Percentiles rank a stretch among this genome's conserved stretches.
These are phyloP conservation scores for Boletus rubescentipes DNA, from an alignment of 768 basidiomycete species.

Conservation along the genomic window DNA sequence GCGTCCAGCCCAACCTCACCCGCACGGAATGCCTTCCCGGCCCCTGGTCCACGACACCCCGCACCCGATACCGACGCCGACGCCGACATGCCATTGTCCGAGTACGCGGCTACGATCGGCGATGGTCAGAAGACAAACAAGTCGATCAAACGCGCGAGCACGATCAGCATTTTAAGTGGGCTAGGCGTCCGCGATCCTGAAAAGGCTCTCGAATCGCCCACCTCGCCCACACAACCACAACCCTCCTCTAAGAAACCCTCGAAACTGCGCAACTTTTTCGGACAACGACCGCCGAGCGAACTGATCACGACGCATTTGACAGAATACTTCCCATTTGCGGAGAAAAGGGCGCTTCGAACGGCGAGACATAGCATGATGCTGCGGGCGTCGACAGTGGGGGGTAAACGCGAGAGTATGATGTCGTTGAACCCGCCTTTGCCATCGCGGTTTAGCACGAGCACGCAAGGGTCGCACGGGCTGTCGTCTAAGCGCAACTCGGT, in stretches of 20 bases:
- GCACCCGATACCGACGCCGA: constrained; percentile 39
- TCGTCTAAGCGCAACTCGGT: constrained; percentile 47
- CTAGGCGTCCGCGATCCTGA: constrained; percentile 86
- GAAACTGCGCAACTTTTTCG: constrained; percentile 94
- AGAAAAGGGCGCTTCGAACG: constrained; percentile 88
- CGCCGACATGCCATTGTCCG: constrained; percentile 33
- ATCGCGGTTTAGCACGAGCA: constrained; percentile 41
- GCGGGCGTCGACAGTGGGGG: constrained; percentile 46
- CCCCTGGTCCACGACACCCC: constrained; percentile 9
- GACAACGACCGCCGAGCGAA: constrained; percentile 96
- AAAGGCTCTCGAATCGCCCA: constrained; percentile 55
- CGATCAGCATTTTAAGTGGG: constrained; percentile 91
- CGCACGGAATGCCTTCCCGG: constrained; percentile 16
- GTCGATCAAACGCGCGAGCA: constrained; percentile 79
- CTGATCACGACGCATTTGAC: constrained; percentile 92
- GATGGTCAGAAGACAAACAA: constrained; percentile 28
- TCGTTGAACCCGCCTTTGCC: constrained; percentile 41
- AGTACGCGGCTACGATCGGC: constrained; percentile 26
- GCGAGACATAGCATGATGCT: constrained; percentile 86
- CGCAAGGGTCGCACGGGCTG: constrained; percentile 40
- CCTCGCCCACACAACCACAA: constrained; percentile 44
- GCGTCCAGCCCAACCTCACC: constrained; percentile 39
- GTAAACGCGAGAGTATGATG: constrained; percentile 46
- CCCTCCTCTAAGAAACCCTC: constrained; percentile 45
- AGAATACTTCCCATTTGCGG: constrained; percentile 93